These are phyloP conservation scores for Yamadazyma friedrichii DNA, from an alignment of 1,139 yeast species.

Conservation along the genomic window DNA sequence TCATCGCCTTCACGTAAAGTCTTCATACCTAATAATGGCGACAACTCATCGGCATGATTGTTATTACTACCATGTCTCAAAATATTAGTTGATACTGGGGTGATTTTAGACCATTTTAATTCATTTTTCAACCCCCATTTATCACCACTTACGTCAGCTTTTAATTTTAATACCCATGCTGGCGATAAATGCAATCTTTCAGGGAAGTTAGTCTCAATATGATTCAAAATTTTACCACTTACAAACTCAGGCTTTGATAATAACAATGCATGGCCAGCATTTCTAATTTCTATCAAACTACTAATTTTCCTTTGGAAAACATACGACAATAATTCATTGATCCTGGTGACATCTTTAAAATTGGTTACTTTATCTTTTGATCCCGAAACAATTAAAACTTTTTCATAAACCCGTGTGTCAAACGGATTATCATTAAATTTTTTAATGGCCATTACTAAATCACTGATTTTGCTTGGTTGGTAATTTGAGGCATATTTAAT, in stretches of 20 bases:
- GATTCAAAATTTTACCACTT: slow-evolving; percentile 62
- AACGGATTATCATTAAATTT: slow-evolving; percentile 34
- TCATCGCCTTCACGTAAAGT: slow-evolving; percentile 67
- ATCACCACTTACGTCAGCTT: slow-evolving; percentile 62
- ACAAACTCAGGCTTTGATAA: slow-evolving; percentile 64
- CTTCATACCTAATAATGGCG: slow-evolving; percentile 70
- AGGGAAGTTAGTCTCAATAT: slow-evolving; percentile 52
- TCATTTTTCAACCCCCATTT: slow-evolving; percentile 83
- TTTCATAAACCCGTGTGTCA: slow-evolving; percentile 33
- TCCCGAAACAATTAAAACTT: slow-evolving; percentile 58
- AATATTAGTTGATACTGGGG: slow-evolving; percentile 48
- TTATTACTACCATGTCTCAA: slow-evolving; percentile 22
- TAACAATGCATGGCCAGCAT: slow-evolving; percentile 67
- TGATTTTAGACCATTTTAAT: slow-evolving; percentile 63
- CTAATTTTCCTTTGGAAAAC: slow-evolving; percentile 31
- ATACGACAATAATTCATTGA: slow-evolving; percentile 24
- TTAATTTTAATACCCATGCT: slow-evolving; percentile 61
- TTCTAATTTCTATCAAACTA: slow-evolving; percentile 38
- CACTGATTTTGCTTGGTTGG: slow-evolving; percentile 39
- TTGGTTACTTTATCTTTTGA: slow-evolving; percentile 59
- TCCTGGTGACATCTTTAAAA: slow-evolving; percentile 25
- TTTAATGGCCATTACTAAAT: slow-evolving; percentile 40
- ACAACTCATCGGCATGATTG: slow-evolving; percentile 28
- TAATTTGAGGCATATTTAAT: slow-evolving; percentile 55
- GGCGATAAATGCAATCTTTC: slow-evolving; percentile 50